Evolutionary conservation across 192 early-diverging fungal genomes (phyloP), one percentile per base, ranked within the genome.

Genomic region (Polychytrium aggregatum): DNA sequence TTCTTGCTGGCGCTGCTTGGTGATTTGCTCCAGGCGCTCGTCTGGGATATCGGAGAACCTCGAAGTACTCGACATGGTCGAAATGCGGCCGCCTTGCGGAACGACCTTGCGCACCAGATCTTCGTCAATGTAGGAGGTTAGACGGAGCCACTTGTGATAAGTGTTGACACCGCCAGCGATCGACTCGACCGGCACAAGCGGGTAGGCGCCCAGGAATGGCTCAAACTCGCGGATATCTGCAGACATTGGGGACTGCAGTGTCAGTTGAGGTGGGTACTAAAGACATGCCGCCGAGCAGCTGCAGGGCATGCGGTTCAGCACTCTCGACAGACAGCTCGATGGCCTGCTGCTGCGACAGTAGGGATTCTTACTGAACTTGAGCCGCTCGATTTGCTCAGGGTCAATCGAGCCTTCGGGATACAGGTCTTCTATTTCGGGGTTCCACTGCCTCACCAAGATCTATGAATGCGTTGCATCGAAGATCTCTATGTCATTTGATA

Each of bases 371-470:
- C 88, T 83, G 46, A 41, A 35, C 26, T 57, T 68, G 39, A 79
- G 71, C 39, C 84, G 58, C 49, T 80, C 73, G 14, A 74, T 56
- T 29, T 90, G 78, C 3, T 75, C 77, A 5, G 53, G 43, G 38
- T 85, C 79, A 28, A 81, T 52, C 27, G 74, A 68, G 18, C 63
- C 53, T 38, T 81, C 72, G 20, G 67, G 57, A 6, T 57, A 50
- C 28, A 91, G 38, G 17, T 87, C 81, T 62, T 98, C 95, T 8
- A 57, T 71, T 8, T 68, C 56, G 9, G 70, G 39, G 56, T 88
- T 65, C 94, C 94, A 98, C 55, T 79, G 70, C 51, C 72, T 74
- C 4, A 89, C 86, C 2, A 88, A 63, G 1, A 92, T 72, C 83
- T 95, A 61, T n/a, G n/a, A n/a, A n/a, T n/a, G n/a, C n/a, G n/a